A percentile compares a stretch with the other conserved stretches of the same genome.
These are phyloP conservation scores for Fomitopsis pulvina DNA, from an alignment of 768 basidiomycete species.

Conservation along the genomic window DNA sequence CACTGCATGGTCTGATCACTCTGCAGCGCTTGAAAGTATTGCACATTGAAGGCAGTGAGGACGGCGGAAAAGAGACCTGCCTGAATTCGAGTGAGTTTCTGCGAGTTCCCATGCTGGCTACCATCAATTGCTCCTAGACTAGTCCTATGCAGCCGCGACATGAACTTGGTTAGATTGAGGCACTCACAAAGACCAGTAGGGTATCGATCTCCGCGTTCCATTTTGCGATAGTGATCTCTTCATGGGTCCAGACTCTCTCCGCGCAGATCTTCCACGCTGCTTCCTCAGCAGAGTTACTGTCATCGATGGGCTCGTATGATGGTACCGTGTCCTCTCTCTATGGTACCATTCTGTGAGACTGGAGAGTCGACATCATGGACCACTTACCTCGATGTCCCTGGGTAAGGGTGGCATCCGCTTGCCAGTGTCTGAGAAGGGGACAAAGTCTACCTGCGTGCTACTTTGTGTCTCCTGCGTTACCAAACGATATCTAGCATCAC, in stretches of 20 bases:
- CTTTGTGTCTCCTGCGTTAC: too few species aligned
- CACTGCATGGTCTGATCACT: slow-evolving; percentile 5
- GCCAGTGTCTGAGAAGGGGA: too few species aligned
- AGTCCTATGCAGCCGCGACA: neutral
- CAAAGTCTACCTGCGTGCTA: too few species aligned
- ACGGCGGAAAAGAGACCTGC: slow-evolving; percentile 14
- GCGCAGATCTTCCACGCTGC: slow-evolving; percentile 9
- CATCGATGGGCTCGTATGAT: too few species aligned
- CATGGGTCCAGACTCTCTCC: slow-evolving; percentile 1
- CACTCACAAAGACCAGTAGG: slow-evolving; percentile 13
- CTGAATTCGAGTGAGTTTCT: too few species aligned
- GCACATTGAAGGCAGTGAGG: slow-evolving; percentile 12
- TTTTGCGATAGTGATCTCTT: slow-evolving; percentile 5
- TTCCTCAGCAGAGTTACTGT: neutral
- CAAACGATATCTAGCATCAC: too few species aligned
- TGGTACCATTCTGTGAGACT: too few species aligned
- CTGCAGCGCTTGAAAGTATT: slow-evolving; percentile 7
- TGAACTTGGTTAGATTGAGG: neutral
- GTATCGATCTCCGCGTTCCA: slow-evolving; percentile 13
- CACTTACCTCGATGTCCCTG: too few species aligned
- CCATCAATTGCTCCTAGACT: neutral
- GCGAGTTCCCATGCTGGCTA: too few species aligned
- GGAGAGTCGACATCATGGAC: too few species aligned
- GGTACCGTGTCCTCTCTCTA: too few species aligned
- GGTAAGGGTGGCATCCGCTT: too few species aligned